Evolutionary conservation across 257 asterid genomes (phyloP), one percentile per base, ranked within the genome.

Genomic region (Agastache rugosa): DNA sequence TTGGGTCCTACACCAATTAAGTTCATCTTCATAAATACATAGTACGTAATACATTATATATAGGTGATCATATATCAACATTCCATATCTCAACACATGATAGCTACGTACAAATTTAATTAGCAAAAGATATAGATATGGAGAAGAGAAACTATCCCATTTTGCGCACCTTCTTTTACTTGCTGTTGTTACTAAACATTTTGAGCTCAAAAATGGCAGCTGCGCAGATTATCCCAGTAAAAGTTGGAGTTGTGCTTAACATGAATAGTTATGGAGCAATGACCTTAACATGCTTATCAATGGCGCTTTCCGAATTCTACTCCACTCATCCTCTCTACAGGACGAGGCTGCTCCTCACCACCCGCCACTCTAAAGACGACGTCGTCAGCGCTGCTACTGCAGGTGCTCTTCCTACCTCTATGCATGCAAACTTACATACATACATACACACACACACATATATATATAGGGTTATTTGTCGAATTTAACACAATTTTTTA

Each of bases 281-380:
- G 87, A 59, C 77, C 0, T 41, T 82, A 41, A 85, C 56, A 64
- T 83, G 87, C 77, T 75, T 89, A 22, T 73, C 87, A 4, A 82
- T 83, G 95, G 95, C 92, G 31, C 88, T 87, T 53, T 80, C 88
- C 0, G 87, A 89, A 56, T 87, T 89, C 62, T 89, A 89, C 41
- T 74, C 66, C 11, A 41, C 84, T 8, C 78, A 81, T 39, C 19
- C 12, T 42, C 60, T 71, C 39, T 89, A 79, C 44, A 74, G 6
- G 10, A 80, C 96, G 4, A 60, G 85, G 47, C 41, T 87, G 8
- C 73, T 71, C 50, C 83, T 87, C 60, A 73, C 78, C 76, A 42
- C 6, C 17, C 77, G 84, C 20, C 81, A 83, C 74, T 82, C 95
- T 67, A 70, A 61, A 25, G 64, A 12, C 44, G 80, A 71, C 16